These are phyloP conservation scores for Candida sonorensis DNA, from an alignment of 805 yeast genomes.

Conservation along the genomic window DNA sequence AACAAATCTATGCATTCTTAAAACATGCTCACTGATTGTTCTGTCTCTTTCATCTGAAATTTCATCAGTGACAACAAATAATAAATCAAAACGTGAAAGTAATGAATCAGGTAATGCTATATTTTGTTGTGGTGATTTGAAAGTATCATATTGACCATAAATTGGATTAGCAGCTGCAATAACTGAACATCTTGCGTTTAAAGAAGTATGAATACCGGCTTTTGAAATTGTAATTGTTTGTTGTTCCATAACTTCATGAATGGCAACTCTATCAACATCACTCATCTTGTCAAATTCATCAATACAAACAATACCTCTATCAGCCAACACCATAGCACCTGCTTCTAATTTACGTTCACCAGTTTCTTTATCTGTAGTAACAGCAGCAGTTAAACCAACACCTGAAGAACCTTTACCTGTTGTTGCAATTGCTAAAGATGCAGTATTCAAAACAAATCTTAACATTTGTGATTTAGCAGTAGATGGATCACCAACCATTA, in stretches of 20 bases:
- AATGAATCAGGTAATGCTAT: conserved; percentile 96
- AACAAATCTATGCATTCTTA: conserved; percentile 84
- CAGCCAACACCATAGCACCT: conserved; percentile 99
- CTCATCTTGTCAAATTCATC: conserved; percentile 99
- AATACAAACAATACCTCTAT: conserved; percentile 94
- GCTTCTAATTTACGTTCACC: conserved; percentile 96
- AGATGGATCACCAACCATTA: conserved; percentile 98
- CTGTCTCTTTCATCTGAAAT: conserved; percentile 81
- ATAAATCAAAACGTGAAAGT: conserved; percentile 90
- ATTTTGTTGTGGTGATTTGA: conserved; percentile 92
- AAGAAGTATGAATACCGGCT: conserved; percentile 95
- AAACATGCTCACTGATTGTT: conserved; percentile 85
- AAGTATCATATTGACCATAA: conserved; percentile 92
- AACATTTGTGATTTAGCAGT: conserved; percentile 96
- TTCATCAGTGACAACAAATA: conserved; percentile 95
- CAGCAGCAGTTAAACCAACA: conserved; percentile 99
- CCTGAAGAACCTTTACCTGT: conserved; percentile 99
- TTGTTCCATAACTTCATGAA: conserved; percentile 99
- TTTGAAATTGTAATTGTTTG: conserved; percentile 97
- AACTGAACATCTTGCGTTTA: conserved; percentile 94
- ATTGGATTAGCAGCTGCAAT: conserved; percentile 98
- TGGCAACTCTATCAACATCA: conserved; percentile 94
- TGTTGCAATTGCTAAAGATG: conserved; percentile 92
- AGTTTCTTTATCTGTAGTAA: conserved; percentile 91
- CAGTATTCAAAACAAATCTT: conserved; percentile 91